Base-by-base conservation (phyloP, 2,329 filamentous ascomycete genomes). In the Ophiobolus disseminans region DNA sequence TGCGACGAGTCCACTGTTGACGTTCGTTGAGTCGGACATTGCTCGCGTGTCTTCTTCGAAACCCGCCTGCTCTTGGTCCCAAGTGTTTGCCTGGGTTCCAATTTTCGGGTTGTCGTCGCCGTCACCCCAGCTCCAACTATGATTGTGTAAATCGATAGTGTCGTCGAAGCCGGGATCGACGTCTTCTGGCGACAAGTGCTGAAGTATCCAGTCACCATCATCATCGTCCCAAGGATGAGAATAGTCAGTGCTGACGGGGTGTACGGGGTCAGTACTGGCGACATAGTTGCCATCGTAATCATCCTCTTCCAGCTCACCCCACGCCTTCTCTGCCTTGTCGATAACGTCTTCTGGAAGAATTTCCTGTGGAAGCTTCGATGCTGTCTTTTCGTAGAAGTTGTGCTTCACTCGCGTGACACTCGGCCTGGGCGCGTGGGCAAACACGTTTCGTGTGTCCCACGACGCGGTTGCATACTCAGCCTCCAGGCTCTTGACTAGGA, bases 231-330 rank as follows among this genome's bases (percentile, higher is more conserved):
- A 10, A 0, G 57, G 54, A 10, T 53, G 48, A 5, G 40, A 25
- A 34, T 65, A 59, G 9, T 56, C 49, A 0, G 48, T 59, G 14
- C 19, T 50, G 11, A 65, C 48, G 3, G 60, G 65, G 28, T 67
- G 63, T 0, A 68, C 7, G 3, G 65, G 59, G 41, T 67, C 64
- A 1, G 55, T 62, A 23, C 57, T 63, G 2, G 45, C 58, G 5
- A 54, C 28, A 30, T 57, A 63, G 8, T 60, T 42, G 1, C 50
- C 58, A 17, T 65, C 59, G 8, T 62, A 63, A 2, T 58, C 42
- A 4, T 53, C 32, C 4, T 39, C 50, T 5, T 38, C 38, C 40
- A 51, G 51, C 1, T 55, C 32, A 13, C 13, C 21, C 43, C 49
- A 45, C 4, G 37, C 21, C 23, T 44, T 41, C 13, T 40, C 7